These are phyloP conservation scores for Hysterangium stoloniferum DNA, from an alignment of 768 basidiomycete genomes.

Conservation along the genomic window DNA sequence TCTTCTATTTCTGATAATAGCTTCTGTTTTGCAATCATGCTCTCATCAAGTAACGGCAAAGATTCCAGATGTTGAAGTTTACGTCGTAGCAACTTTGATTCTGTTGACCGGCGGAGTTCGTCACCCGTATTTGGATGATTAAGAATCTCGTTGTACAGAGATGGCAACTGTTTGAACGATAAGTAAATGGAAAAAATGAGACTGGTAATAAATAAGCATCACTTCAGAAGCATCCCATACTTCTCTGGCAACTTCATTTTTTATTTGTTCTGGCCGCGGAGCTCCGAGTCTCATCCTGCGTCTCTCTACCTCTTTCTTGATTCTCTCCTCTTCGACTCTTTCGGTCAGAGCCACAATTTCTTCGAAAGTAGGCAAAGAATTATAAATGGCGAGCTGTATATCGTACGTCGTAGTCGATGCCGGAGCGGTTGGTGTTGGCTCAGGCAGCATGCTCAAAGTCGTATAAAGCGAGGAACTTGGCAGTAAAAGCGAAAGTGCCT, in stretches of 20 bases:
- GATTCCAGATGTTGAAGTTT: slow-evolving; percentile 55
- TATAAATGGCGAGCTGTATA: slow-evolving; percentile 53
- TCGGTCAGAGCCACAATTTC: slow-evolving; percentile 64
- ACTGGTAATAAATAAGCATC: slow-evolving; percentile 11
- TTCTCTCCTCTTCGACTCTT: slow-evolving; percentile 45
- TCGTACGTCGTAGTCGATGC: slow-evolving; percentile 47
- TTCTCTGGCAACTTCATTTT: slow-evolving; percentile 59
- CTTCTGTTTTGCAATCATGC: slow-evolving; percentile 32
- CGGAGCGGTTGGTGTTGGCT: slow-evolving; percentile 72
- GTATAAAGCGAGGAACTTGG: slow-evolving; percentile 61
- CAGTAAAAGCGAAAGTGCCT: slow-evolving; percentile 61
- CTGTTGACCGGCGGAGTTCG: slow-evolving; percentile 67
- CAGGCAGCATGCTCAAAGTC: slow-evolving; percentile 57
- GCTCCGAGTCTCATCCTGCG: slow-evolving; percentile 73
- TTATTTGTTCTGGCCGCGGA: slow-evolving; percentile 47
- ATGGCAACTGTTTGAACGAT: slow-evolving; percentile 44
- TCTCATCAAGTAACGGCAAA: slow-evolving; percentile 36
- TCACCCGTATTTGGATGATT: slow-evolving; percentile 76
- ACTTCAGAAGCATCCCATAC: slow-evolving; percentile 58
- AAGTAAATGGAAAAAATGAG: background rate
- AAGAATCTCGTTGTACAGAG: slow-evolving; percentile 69
- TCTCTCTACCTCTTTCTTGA: slow-evolving; percentile 66
- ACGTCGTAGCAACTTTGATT: slow-evolving; percentile 64
- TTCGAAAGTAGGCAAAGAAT: slow-evolving; percentile 63
- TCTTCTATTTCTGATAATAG: slow-evolving; percentile 60